Evolutionary conservation across 768 basidiomycete genomes (phyloP).

Genomic region (Cystobasidium ongulense): DNA sequence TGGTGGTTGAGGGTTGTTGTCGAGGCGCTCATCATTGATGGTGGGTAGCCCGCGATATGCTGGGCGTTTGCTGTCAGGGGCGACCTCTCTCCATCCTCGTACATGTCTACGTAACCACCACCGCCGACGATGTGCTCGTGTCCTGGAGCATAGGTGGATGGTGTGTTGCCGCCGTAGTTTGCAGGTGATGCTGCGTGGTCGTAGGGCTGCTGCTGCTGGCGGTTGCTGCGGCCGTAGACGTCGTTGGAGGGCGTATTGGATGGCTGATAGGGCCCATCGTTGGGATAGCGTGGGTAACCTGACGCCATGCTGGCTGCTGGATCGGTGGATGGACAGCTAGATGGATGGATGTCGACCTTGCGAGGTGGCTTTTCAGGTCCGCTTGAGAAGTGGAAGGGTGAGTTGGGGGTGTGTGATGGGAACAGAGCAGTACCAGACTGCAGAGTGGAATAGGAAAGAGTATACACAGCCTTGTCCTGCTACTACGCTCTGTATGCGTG

Average conservation of each 20-base stretch:
- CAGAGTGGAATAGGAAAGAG: too few relatives aligned
- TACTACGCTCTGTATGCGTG: neutral
- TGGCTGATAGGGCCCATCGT: neutral
- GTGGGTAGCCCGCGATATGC: neutral
- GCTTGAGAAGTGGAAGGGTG: neutral
- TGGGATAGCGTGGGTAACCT: neutral
- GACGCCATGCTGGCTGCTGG: neutral
- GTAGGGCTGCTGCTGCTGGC: neutral
- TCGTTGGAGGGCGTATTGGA: neutral
- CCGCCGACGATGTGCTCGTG: neutral
- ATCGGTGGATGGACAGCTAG: too few relatives aligned
- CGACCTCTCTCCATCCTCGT: constrained; percentile 18
- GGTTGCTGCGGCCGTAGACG: neutral
- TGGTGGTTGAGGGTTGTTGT: neutral
- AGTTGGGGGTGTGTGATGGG: neutral
- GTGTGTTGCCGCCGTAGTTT: constrained; percentile 5
- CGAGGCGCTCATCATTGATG: neutral
- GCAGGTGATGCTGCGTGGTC: neutral
- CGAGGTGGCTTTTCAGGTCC: neutral
- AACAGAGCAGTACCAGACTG: neutral
- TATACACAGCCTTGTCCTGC: too few relatives aligned
- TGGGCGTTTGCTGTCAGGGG: constrained; percentile 16
- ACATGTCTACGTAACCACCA: constrained; percentile 1
- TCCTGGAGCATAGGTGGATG: too few relatives aligned
- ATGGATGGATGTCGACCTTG: too few relatives aligned